Evolutionary conservation across 495 filamentous ascomycete species (phyloP).

Genomic region (Choiromyces venosus): DNA sequence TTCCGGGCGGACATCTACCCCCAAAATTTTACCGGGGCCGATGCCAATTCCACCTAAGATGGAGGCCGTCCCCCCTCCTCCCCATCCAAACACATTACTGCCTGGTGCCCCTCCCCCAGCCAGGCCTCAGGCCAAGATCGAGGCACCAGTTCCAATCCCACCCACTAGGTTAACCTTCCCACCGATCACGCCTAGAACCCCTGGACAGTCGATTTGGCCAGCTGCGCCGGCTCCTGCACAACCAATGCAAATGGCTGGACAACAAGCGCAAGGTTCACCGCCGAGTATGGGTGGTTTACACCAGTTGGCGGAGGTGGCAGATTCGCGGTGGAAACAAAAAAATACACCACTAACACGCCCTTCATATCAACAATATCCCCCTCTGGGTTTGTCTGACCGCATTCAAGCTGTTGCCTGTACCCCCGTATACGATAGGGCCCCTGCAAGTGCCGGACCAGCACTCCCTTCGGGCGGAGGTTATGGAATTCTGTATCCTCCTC

Average conservation of each 20-base stretch:
- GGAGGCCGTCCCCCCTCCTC: constrained; percentile 35
- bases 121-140: constrained; percentile 25
- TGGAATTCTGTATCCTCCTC: constrained; percentile 20
- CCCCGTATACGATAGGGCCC: not conserved
- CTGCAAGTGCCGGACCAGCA: not conserved
- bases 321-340: constrained; percentile 34
- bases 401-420: not conserved
- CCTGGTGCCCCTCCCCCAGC: constrained; percentile 28
- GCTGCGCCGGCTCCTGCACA: constrained; percentile 27
- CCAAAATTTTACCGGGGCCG: constrained; percentile 22
- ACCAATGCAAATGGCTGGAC: constrained; percentile 24
- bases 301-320: constrained; percentile 31
- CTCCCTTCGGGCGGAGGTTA: constrained; percentile 22
- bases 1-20: constrained; percentile 4
- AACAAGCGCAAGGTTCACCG: constrained; percentile 22
- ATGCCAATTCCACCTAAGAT: constrained; percentile 31
- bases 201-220: constrained; percentile 5
- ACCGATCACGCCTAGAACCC: constrained; percentile 19
- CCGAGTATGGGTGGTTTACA: constrained; percentile 18
- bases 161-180: constrained; percentile 25
- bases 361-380: constrained; percentile 3
- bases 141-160: constrained; percentile 27
- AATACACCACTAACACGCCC: constrained; percentile 21
- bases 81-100: constrained; percentile 19
- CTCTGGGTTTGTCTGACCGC: not conserved